phyloP scores from a whole-genome alignment of 768 basidiomycete genomes.

The Phanerodontia chrysosporium region DNA sequence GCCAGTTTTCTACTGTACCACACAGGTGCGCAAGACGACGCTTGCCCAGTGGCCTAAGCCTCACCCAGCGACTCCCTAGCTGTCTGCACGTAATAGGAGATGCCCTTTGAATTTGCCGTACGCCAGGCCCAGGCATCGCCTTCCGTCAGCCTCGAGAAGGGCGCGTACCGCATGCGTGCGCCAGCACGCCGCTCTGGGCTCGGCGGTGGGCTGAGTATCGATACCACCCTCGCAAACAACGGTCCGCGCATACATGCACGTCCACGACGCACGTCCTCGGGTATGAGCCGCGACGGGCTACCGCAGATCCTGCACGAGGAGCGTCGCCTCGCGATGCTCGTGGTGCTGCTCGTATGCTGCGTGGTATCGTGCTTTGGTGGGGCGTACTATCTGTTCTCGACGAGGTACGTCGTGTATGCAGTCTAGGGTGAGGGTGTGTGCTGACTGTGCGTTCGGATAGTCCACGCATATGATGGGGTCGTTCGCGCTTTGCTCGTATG shows the following conservation, averaged over 20 bases:
- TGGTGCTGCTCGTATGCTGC: constrained; percentile 15
- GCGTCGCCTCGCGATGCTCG: constrained; percentile 14
- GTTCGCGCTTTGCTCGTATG: too few species aligned
- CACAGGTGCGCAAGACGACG: not conserved
- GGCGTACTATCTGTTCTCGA: constrained; percentile 17
- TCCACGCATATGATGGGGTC: not conserved
- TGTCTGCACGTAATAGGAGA: not conserved
- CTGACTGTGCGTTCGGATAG: not conserved
- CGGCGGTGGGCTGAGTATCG: not conserved
- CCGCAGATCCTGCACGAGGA: constrained; percentile 9
- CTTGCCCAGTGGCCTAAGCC: not conserved
- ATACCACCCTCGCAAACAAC: too few species aligned
- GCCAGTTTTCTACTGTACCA: too few species aligned
- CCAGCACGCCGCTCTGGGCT: constrained; percentile 19
- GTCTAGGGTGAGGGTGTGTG: not conserved
- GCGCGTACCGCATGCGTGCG: constrained; percentile 59
- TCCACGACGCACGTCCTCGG: not conserved
- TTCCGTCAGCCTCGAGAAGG: constrained; percentile 62
- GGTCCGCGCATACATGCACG: not conserved
- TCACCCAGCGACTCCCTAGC: too few species aligned
- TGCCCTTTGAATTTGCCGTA: constrained; percentile 19
- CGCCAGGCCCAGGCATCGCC: constrained; percentile 42
- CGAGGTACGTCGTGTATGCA: constrained; percentile 5
- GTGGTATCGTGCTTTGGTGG: constrained; percentile 13
- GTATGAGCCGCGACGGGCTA: not conserved